Base-by-base conservation (phyloP, 169 alveolate species). In the Cryptosporidium ryanae region DNA sequence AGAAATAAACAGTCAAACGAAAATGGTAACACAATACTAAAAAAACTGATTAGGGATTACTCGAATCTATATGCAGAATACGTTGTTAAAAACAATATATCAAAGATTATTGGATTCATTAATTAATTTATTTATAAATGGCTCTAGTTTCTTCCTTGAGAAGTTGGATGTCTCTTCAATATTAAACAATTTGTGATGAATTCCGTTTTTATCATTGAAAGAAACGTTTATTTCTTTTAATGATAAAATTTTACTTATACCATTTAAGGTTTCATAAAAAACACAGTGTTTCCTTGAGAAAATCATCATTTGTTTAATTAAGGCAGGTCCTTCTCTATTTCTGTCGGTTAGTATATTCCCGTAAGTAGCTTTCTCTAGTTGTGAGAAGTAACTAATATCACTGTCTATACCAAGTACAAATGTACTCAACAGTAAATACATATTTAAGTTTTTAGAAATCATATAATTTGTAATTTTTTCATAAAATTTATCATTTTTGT, bases 31-130 rank as follows among this genome's bases (percentile, higher is more conserved):
- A 21, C 25, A 17, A 31, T n/a, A 21, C 49, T 76, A n/a, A 32
- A 59, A 25, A 52, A 59, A 10, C 27, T 61, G 2, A 76, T 76
- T 25, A 76, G 13, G 43, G 87, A 76, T 10, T 76, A 76, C 23
- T 55, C 87, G n/a, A 76, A 61, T 61, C 32, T 76, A n/a, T 76
- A 59, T 76, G 87, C 87, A 6, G 87, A 76, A 48, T 76, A 76
- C 23, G 21, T 76, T 0, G 49, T 76, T 27, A 23, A 52, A 34
- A 55, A 76, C 21, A 76, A 61, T 43, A 10, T 76, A 25, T 76
- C 87, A 1, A 76, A 61, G 63, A 57, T 76, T 48, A 38, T 23
- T 18, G 27, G 21, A n/a, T 76, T 54, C 29, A 38, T 31, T 70
- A 55, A 55, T 59, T 43, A 59, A 17, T 6, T 32, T 65, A 21